Conservation (phyloP, 2,329 filamentous ascomycete species). For the Xylaria sp. region DNA sequence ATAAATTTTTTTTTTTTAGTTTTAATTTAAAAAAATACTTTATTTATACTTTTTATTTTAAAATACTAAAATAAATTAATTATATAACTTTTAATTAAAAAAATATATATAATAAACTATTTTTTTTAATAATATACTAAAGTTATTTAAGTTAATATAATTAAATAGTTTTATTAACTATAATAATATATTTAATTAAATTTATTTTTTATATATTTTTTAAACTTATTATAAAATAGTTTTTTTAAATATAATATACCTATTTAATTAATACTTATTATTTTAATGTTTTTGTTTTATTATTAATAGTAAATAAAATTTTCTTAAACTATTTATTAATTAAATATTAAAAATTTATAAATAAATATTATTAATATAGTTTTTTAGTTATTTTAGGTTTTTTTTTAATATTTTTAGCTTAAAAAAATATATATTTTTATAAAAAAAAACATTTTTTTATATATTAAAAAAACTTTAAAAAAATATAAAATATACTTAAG, state of each 20-base stretch:
- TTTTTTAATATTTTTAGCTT: too few species aligned
- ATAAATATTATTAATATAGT: neutral
- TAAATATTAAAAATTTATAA: neutral
- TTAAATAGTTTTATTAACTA: constrained; percentile 9
- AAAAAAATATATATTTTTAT: neutral
- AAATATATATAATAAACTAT: neutral
- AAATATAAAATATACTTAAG: too few species aligned
- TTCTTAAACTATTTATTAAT: constrained; percentile 3
- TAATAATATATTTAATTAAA: neutral
- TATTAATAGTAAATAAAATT: neutral
- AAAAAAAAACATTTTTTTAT: too few species aligned
- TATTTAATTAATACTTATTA: too few species aligned
- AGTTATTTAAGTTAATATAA: neutral
- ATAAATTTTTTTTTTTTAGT: neutral
- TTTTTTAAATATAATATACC: too few species aligned
- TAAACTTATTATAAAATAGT: too few species aligned
- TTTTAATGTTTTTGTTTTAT: neutral
- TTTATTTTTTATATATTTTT: too few species aligned
- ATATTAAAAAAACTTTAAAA: too few species aligned
- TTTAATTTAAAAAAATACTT: neutral
- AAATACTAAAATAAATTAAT: neutral
- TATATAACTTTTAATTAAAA: neutral
- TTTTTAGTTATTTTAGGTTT: neutral
- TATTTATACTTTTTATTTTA: neutral
- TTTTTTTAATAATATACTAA: neutral